Evolutionary conservation across 768 basidiomycete species (phyloP).

Genomic region (Lactifluus volemus): DNA sequence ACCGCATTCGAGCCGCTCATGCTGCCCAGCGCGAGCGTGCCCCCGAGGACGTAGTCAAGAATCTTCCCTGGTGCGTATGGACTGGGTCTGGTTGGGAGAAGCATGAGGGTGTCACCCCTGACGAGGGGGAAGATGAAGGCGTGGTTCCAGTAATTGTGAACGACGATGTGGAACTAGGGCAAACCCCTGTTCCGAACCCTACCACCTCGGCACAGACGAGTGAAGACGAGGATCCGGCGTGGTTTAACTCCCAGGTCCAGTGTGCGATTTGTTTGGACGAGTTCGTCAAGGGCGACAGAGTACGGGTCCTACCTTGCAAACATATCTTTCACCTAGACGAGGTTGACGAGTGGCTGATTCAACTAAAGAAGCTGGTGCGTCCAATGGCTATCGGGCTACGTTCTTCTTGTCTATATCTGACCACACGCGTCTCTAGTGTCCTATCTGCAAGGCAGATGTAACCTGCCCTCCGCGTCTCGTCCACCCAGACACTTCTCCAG

Average conservation of each 20-base stretch:
- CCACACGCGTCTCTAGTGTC: constrained; percentile 47
- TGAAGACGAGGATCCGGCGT: constrained; percentile 39
- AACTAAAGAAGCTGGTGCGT: constrained; percentile 85
- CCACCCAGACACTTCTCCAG: constrained; percentile 6
- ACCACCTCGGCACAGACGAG: constrained; percentile 20
- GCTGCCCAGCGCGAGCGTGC: constrained; percentile 80
- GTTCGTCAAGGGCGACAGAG: constrained; percentile 81
- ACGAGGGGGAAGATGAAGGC: neutral
- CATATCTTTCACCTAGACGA: constrained; percentile 94
- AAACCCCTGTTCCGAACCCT: constrained; percentile 1
- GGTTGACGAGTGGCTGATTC: constrained; percentile 87
- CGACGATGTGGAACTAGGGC: constrained; percentile 18
- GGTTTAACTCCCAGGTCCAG: constrained; percentile 78
- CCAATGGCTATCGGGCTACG: constrained; percentile 1
- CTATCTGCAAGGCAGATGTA: constrained; percentile 88
- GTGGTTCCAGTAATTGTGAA: neutral
- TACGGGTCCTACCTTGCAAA: constrained; percentile 87
- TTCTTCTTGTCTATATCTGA: constrained; percentile 9
- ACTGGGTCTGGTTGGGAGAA: constrained; percentile 77
- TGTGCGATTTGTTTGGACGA: constrained; percentile 90
- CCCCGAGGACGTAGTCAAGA: constrained; percentile 69
- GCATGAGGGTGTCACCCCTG: constrained; percentile 36
- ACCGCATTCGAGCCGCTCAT: constrained; percentile 76
- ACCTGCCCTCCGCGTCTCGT: constrained; percentile 45
- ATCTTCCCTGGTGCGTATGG: constrained; percentile 78